Base-by-base conservation (phyloP, 2,329 filamentous ascomycete genomes). In the Furcasterigmium sp. region DNA sequence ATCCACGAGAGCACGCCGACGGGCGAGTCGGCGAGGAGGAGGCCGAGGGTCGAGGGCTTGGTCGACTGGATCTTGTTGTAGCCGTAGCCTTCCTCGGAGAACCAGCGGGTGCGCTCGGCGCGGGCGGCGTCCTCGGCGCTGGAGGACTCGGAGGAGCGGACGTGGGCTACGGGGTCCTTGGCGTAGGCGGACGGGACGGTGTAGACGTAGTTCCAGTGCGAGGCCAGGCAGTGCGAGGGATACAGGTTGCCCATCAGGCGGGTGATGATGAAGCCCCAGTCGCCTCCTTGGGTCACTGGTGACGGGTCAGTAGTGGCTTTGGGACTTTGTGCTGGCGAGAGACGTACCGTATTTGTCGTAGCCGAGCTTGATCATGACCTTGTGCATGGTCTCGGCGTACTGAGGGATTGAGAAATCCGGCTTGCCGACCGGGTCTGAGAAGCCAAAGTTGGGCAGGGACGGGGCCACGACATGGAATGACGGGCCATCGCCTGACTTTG, bases 1-100 rank as follows among this genome's bases (percentile, higher is more conserved):
- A 91, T 81, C 87, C 87, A 93, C 0, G 84, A 78, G 2, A 91
- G 68, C 4, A 89, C 64, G 0, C 76, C 84, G 0, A 87, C 76
- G 0, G 87, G 87, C 8, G 76, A 82, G 56, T 90, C 85, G 1
- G 77, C 71, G 3, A 91, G 68, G 0, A 71, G 80, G 54, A 87
- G 87, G 0, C 82, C 82, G 0, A 91, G 56, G 0, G 87, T 91
- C 41, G 87, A 80, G 0, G 87, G 87, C 45, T 84, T 82, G 0
- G 85, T 89, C 11, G 65, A 63, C 52, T 88, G 84, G 46, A 76
- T 63, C 2, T 69, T 46, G 49, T 75, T 70, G 57, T 88, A 88
- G 3, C 76, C 80, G 10, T 56, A 61, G 0, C 81, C 80, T 47
- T 84, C 68, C 5, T 62, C 53, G 0, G 49, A 8, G 59, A 87